Evolutionary conservation across 805 yeast species (phyloP), one percentile per base, ranked within the genome.

Genomic region (Candida vartiovaarae): DNA sequence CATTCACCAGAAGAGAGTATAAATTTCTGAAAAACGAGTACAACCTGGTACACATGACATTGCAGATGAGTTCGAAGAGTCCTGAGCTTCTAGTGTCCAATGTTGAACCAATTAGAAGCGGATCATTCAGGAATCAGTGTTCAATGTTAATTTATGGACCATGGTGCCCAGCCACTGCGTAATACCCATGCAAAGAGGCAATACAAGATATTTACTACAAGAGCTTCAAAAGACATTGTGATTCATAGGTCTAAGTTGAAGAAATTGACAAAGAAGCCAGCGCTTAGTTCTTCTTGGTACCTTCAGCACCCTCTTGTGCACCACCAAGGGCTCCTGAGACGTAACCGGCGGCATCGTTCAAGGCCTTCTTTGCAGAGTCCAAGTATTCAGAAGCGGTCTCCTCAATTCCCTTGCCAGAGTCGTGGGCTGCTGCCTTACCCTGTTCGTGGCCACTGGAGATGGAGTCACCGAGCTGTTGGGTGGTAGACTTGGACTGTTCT

Each of bases 401-500:
- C 48, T 67, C 66, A 43, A 74, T 66, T 42, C 75, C 67, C 57
- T 71, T 75, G 23, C 59, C 61, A 30, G 32, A 8, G 30, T n/a
- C 28, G 8, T 40, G 33, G n/a, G 42, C 49, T 34, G 42, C 39
- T n/a, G 47, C 30, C 34, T 53, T 51, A 23, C 69, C 80, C 49
- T 78, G 78, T 51, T 75, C 76, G 59, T 71, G 71, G 41, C 83
- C 84, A 45, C 66, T 56, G 56, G 70, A 62, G 49, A 78, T 69
- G 44, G 77, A 64, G 66, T 86, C 96, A 49, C 80, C 72, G 31
- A 78, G 68, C 54, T 79, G 70, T 72, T 89, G 96, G 48, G 75
- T 65, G 50, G 75, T 65, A 37, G 90, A 80, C 74, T 87, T 87
- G 56, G 80, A 71, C 44, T 65, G 65, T 40, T 82, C 80, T 53